Percentiles rank a stretch among this genome's conserved stretches.
phyloP scores from a whole-genome alignment of 1,139 yeast genomes.

The Saccharomyces pastorianus region DNA sequence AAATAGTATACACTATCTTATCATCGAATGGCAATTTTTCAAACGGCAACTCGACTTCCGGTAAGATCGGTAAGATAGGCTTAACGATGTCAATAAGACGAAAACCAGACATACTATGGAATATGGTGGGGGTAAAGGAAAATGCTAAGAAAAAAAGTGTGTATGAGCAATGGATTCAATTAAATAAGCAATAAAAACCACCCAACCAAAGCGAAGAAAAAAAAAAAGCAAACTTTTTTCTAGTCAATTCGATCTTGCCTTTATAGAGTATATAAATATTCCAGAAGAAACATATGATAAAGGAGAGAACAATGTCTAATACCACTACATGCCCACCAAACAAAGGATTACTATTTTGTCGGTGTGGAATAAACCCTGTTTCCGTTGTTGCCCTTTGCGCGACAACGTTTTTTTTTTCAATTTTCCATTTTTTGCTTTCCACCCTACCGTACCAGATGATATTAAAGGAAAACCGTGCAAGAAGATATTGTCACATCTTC shows the following conservation, averaged over 20 bases:
- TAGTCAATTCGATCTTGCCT: neutral
- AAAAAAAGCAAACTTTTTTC: neutral
- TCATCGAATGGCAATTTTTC: slow-evolving; percentile 66
- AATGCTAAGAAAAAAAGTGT: neutral
- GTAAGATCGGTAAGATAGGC: slow-evolving; percentile 71
- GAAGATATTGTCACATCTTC: no score
- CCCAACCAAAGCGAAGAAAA: neutral
- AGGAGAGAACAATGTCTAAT: no score
- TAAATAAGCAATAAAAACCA: neutral
- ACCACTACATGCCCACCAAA: no score
- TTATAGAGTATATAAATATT: neutral
- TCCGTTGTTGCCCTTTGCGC: neutral
- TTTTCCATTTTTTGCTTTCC: neutral
- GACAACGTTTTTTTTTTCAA: neutral
- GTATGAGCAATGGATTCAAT: neutral
- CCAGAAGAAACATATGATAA: no score
- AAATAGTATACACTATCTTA: slow-evolving; percentile 69
- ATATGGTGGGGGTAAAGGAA: neutral
- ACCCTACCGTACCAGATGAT: neutral
- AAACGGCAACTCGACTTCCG: slow-evolving; percentile 74
- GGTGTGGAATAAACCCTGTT: neutral
- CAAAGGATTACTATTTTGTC: neutral
- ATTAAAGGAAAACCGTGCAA: no score
- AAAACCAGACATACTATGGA: slow-evolving; percentile 9
- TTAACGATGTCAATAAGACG: slow-evolving; percentile 83